Conservation (phyloP, 768 basidiomycete species). For the Termitomyces sp. region DNA sequence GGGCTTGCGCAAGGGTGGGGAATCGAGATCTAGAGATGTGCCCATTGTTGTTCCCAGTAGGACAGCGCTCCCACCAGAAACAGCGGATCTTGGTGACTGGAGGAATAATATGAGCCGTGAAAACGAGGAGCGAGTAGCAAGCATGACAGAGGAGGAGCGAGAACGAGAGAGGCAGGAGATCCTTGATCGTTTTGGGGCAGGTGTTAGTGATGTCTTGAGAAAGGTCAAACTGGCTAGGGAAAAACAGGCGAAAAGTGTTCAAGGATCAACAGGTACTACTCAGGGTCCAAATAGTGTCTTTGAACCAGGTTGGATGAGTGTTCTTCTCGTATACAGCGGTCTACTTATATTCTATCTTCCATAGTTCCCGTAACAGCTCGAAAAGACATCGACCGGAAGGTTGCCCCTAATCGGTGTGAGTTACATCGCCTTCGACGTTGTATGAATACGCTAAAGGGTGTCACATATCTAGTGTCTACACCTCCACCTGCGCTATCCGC, state of each 20-base stretch:
- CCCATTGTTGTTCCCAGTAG: slow-evolving; percentile 20
- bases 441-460: slow-evolving; percentile 3
- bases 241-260: slow-evolving; percentile 15
- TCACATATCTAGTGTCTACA: slow-evolving; percentile 20
- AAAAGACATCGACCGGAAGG: slow-evolving; percentile 4
- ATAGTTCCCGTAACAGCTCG: slow-evolving; percentile 13
- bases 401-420: slow-evolving; percentile 10
- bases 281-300: slow-evolving; percentile 1
- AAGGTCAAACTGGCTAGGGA: slow-evolving; percentile 46
- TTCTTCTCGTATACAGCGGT: background rate
- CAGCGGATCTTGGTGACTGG: slow-evolving; percentile 34
- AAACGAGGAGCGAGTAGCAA: slow-evolving; percentile 54
- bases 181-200: slow-evolving; percentile 64
- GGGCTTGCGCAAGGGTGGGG: slow-evolving; percentile 20
- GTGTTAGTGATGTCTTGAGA: slow-evolving; percentile 55
- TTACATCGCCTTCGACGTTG: background rate
- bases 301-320: slow-evolving; percentile 13
- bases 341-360: background rate
- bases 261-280: background rate
- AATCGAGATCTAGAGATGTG: slow-evolving; percentile 18
- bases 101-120: slow-evolving; percentile 56
- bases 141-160: slow-evolving; percentile 69
- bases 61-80: background rate
- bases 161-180: slow-evolving; percentile 62
- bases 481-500: slow-evolving; percentile 44